Evolutionary conservation across 2,329 filamentous ascomycete genomes (phyloP).

Genomic region (Aspergillus nomiae): DNA sequence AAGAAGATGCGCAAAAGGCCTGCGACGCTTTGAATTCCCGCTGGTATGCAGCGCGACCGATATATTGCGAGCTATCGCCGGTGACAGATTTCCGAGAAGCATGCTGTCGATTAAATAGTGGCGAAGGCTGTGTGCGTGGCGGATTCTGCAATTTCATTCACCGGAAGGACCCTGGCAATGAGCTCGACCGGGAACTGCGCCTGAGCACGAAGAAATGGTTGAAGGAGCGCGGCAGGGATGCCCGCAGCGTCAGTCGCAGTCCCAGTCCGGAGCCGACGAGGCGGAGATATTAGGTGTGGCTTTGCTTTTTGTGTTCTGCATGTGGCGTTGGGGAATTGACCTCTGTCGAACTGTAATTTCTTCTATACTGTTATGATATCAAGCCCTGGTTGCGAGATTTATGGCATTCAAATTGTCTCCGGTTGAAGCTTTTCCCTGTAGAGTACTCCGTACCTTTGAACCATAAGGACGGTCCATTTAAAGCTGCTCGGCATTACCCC

Average conservation of each 20-base stretch:
- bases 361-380: constrained; percentile 32
- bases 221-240: constrained; percentile 78
- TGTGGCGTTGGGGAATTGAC: constrained; percentile 24
- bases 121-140: constrained; percentile 91
- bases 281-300: constrained; percentile 62
- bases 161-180: constrained; percentile 86
- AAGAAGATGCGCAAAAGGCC: constrained; percentile 89
- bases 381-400: constrained; percentile 21
- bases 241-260: constrained; percentile 77
- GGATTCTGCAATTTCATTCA: constrained; percentile 99
- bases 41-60: constrained; percentile 95
- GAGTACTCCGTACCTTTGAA: background rate
- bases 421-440: background rate
- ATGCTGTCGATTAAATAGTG: constrained; percentile 90
- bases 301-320: constrained; percentile 19
- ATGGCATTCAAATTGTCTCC: constrained; percentile 12
- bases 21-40: constrained; percentile 92
- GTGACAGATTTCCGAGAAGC: constrained; percentile 98
- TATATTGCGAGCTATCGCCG: constrained; percentile 96
- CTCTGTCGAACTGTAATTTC: constrained; percentile 19
- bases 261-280: constrained; percentile 83
- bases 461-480: background rate
- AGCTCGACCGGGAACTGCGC: constrained; percentile 84
- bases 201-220: constrained; percentile 97
- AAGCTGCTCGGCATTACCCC: background rate